phyloP scores from a whole-genome alignment of 2,329 filamentous ascomycete species.

The Monosporascus cannonballus region DNA sequence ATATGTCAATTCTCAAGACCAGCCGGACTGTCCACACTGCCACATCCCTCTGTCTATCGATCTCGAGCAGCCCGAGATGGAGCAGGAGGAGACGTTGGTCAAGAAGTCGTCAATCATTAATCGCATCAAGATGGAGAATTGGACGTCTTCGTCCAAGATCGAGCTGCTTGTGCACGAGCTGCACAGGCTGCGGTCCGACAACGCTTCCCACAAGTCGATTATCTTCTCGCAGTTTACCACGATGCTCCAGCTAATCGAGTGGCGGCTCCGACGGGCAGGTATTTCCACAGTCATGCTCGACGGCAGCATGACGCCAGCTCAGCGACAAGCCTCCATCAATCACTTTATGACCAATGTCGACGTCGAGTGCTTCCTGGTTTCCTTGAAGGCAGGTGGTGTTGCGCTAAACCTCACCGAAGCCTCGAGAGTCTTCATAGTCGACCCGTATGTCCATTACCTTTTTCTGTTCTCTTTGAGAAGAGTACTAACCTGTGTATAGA shows the following conservation, averaged over 20 bases:
- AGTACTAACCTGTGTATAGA: conserved; percentile 33
- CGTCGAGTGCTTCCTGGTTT: conserved; percentile 93
- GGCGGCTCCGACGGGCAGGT: conserved; percentile 90
- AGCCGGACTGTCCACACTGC: conserved; percentile 79
- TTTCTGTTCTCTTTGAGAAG: neutral
- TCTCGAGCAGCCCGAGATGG: conserved; percentile 89
- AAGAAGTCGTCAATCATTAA: conserved; percentile 99
- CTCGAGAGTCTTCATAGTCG: conserved; percentile 89
- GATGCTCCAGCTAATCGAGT: conserved; percentile 95
- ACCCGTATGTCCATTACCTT: conserved; percentile 61
- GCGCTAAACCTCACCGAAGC: conserved; percentile 94
- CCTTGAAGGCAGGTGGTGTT: conserved; percentile 91
- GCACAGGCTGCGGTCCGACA: conserved; percentile 85
- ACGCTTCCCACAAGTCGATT: conserved; percentile 91
- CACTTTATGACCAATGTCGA: conserved; percentile 95
- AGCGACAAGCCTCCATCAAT: conserved; percentile 88
- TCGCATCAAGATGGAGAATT: conserved; percentile 97
- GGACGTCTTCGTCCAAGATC: conserved; percentile 97
- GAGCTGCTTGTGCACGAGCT: conserved; percentile 93
- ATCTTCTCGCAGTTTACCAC: conserved; percentile 97
- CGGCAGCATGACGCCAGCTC: conserved; percentile 90
- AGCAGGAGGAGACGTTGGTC: conserved; percentile 78
- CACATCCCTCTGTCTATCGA: conserved; percentile 88
- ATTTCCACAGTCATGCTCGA: conserved; percentile 98
- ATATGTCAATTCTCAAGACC: conserved; percentile 73